Evolutionary conservation across 192 early-diverging fungal genomes (phyloP).

Genomic region (Pilobolus umbonatus): DNA sequence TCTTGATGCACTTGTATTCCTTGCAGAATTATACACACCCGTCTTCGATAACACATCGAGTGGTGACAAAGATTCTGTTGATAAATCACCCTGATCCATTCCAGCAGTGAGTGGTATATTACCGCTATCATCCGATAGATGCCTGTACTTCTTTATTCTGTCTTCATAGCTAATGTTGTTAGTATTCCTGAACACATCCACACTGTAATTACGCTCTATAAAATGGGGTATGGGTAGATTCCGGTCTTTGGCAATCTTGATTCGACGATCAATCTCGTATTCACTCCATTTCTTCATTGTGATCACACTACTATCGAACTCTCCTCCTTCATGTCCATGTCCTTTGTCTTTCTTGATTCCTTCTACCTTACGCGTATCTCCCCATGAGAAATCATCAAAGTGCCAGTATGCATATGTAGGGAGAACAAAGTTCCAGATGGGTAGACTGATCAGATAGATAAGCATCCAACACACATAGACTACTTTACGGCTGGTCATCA

Average conservation of each 20-base stretch:
- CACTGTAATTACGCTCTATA: conserved; percentile 4
- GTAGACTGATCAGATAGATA: conserved; percentile 50
- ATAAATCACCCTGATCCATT: no score
- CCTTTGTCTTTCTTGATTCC: conserved; percentile 38
- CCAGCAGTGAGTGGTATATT: no score
- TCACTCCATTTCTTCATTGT: conserved; percentile 75
- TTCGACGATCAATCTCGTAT: conserved; percentile 33
- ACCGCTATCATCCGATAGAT: no score
- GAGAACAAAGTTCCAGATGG: conserved; percentile 77
- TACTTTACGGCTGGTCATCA: conserved; percentile 79
- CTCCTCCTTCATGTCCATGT: conserved; percentile 62
- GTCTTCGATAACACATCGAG: no score
- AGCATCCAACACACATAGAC: conserved; percentile 80
- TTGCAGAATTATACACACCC: no score
- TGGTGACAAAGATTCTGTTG: no score
- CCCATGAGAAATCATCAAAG: conserved; percentile 88
- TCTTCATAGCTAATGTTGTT: no score
- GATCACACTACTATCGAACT: conserved; percentile 72
- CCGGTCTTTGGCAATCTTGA: neutral
- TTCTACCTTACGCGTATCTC: conserved; percentile 67
- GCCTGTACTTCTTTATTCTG: no score
- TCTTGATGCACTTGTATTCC: no score
- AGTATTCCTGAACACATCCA: conserved; percentile 27
- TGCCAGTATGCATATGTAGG: conserved; percentile 83
- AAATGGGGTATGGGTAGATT: conserved; percentile 22